phyloP scores from a whole-genome alignment of 768 basidiomycete genomes.

The Basidioascus undulatus region DNA sequence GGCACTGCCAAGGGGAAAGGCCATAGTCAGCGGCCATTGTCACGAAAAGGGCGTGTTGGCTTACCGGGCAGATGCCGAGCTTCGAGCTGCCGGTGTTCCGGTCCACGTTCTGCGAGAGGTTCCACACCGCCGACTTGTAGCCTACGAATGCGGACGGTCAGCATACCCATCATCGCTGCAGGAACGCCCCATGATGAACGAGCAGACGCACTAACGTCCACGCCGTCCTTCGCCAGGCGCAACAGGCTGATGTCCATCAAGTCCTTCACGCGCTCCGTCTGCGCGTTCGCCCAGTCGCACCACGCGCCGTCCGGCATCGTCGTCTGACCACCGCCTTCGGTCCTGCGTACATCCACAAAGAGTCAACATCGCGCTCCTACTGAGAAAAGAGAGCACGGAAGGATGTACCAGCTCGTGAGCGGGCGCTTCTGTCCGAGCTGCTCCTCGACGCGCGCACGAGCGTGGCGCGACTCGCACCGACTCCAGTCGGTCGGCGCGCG shows the following conservation, averaged over 20 bases:
- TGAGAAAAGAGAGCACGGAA: background rate
- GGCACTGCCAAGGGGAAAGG: slow-evolving; percentile 23
- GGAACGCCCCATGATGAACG: no score
- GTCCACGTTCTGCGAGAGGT: slow-evolving; percentile 89
- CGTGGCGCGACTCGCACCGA: slow-evolving; percentile 77
- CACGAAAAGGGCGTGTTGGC: background rate
- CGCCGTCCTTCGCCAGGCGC: slow-evolving; percentile 50
- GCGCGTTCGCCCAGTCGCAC: slow-evolving; percentile 78
- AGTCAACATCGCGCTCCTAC: background rate
- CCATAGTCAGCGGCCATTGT: no score
- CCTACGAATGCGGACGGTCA: background rate
- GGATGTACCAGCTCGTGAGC: slow-evolving; percentile 51
- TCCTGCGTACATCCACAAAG: background rate
- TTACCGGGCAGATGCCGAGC: slow-evolving; percentile 51
- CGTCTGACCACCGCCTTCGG: slow-evolving; percentile 55
- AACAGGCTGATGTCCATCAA: slow-evolving; percentile 76
- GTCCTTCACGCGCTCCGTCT: slow-evolving; percentile 89
- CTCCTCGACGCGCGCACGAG: slow-evolving; percentile 64
- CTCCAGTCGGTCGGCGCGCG: slow-evolving; percentile 59
- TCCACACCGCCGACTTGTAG: slow-evolving; percentile 43
- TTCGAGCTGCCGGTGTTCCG: slow-evolving; percentile 58
- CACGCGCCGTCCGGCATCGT: slow-evolving; percentile 73
- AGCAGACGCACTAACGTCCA: slow-evolving; percentile 39
- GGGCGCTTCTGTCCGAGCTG: slow-evolving; percentile 57
- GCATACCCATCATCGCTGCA: no score